Evolutionary conservation across 2,329 filamentous ascomycete species (phyloP).

Genomic region (Penicillium sp.): DNA sequence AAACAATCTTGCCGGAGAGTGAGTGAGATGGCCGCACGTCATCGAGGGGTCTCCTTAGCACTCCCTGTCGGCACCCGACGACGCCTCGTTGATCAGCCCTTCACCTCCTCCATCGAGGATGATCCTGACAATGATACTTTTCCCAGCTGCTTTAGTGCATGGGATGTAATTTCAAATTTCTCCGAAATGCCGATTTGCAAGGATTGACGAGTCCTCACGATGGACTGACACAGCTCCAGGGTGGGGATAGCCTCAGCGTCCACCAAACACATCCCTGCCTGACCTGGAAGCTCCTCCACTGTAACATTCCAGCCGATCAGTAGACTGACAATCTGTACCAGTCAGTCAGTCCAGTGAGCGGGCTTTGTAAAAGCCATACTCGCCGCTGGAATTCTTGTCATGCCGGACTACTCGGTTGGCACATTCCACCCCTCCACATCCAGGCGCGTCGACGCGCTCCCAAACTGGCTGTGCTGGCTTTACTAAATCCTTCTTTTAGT

Average conservation of each 20-base stretch:
- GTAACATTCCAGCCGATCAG: constrained; percentile 25
- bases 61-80: constrained; percentile 7
- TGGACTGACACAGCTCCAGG: constrained; percentile 10
- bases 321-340: constrained; percentile 5
- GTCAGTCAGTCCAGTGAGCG: not conserved
- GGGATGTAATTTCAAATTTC: constrained; percentile 11
- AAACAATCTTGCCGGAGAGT: not conserved
- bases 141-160: not conserved
- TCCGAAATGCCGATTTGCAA: constrained; percentile 20
- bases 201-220: constrained; percentile 23
- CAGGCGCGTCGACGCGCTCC: constrained; percentile 32
- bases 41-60: constrained; percentile 19
- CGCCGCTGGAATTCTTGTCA: constrained; percentile 29
- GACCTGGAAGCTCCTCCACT: constrained; percentile 8
- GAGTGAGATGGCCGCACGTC: constrained; percentile 9
- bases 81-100: constrained; percentile 13
- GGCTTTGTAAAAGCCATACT: constrained; percentile 6
- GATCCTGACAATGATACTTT: constrained; percentile 17
- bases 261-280: constrained; percentile 19
- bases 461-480: constrained; percentile 6
- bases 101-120: constrained; percentile 7
- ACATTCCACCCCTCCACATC: constrained; percentile 34
- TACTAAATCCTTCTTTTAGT: constrained; percentile 26
- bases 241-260: constrained; percentile 11
- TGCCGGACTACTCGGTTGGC: constrained; percentile 24